These are phyloP conservation scores for Yamagishiella unicocca DNA, from an alignment of 139 green algal species.

Conservation along the genomic window DNA sequence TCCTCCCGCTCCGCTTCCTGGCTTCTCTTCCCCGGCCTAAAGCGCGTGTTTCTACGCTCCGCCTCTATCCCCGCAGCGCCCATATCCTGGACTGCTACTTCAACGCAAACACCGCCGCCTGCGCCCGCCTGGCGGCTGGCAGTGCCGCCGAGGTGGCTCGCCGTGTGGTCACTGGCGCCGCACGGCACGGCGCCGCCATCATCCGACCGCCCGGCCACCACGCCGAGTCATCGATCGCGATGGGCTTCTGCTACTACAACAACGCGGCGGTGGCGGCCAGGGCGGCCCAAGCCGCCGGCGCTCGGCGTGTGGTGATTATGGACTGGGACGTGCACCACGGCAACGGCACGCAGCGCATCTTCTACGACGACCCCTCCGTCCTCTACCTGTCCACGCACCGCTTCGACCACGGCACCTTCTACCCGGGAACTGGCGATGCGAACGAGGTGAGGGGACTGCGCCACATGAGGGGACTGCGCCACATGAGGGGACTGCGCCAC, in stretches of 20 bases:
- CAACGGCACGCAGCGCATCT: constrained; percentile 84
- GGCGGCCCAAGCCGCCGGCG: constrained; percentile 56
- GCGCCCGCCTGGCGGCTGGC: constrained; percentile 78
- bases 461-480: no score
- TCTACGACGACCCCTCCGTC: constrained; percentile 75
- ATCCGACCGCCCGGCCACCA: constrained; percentile 78
- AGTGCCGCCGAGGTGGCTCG: constrained; percentile 68
- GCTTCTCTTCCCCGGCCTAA: no score
- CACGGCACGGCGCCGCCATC: constrained; percentile 61
- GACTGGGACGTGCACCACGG: constrained; percentile 91
- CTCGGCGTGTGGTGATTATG: constrained; percentile 77
- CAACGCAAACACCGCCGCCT: constrained; percentile 73
- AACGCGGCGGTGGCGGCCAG: constrained; percentile 74
- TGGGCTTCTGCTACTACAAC: constrained; percentile 96
- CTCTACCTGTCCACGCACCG: constrained; percentile 87
- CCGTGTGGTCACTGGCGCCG: constrained; percentile 60
- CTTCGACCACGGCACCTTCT: constrained; percentile 69
- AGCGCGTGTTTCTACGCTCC: no score
- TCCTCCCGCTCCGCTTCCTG: no score
- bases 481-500: no score
- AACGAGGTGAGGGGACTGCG: constrained; percentile 22
- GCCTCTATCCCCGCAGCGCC: neutral
- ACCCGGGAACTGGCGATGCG: constrained; percentile 70
- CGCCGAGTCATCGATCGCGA: constrained; percentile 75
- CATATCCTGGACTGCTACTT: constrained; percentile 79